A percentile compares a stretch with the other conserved stretches of the same genome.
Evolutionary conservation across 2,329 filamentous ascomycete genomes (phyloP).

Genomic region (Aulographum hederae): DNA sequence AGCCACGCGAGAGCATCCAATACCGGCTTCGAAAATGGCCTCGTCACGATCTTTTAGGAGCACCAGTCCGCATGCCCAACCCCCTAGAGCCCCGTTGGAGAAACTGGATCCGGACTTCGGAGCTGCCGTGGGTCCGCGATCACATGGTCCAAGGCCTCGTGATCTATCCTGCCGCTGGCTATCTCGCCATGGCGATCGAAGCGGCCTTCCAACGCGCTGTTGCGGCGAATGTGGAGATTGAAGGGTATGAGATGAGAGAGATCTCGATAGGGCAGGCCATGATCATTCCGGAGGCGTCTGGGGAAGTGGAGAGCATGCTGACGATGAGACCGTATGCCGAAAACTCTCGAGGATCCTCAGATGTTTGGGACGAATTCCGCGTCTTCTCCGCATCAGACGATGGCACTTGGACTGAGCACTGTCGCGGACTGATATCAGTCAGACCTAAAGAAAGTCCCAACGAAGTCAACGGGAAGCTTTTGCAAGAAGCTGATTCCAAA

Average conservation of each 20-base stretch:
- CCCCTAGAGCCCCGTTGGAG: constrained; percentile 12
- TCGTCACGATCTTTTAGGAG: constrained; percentile 13
- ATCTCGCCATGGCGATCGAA: constrained; percentile 16
- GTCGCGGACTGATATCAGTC: constrained; percentile 8
- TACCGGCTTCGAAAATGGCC: constrained; percentile 8
- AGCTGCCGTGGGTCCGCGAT: constrained; percentile 10
- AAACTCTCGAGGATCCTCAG: constrained; percentile 7
- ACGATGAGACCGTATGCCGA: constrained; percentile 7
- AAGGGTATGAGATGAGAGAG: constrained; percentile 4
- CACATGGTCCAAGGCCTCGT: constrained; percentile 10
- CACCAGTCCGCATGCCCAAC: constrained; percentile 7
- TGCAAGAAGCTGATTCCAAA: not conserved
- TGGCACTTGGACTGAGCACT: constrained; percentile 8
- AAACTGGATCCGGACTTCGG: constrained; percentile 8
- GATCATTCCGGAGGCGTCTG: constrained; percentile 7
- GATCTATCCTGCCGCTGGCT: constrained; percentile 16
- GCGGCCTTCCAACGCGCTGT: constrained; percentile 9
- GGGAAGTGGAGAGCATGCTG: constrained; percentile 8
- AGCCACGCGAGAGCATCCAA: constrained; percentile 7
- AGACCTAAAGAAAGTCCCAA: constrained; percentile 2
- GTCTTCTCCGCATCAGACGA: constrained; percentile 8
- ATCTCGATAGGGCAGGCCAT: constrained; percentile 7
- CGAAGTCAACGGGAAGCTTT: not conserved
- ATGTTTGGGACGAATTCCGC: constrained; percentile 9
- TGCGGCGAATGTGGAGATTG: constrained; percentile 1